phyloP scores from a whole-genome alignment of 257 asterid genomes.

The Nicotiana tomentosiformis region DNA sequence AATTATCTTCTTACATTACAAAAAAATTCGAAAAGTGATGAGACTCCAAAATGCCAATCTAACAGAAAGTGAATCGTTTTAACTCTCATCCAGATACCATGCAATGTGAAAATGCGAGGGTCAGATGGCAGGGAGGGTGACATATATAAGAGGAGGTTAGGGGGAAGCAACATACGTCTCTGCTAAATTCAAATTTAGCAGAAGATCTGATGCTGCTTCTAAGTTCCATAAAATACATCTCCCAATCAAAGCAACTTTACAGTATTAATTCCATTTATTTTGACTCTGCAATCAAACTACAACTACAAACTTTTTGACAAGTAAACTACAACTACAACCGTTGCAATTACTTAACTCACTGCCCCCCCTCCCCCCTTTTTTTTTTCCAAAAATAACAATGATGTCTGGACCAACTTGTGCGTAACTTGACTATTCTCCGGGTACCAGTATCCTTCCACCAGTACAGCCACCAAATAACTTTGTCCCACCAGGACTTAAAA shows the following conservation, averaged over 20 bases:
- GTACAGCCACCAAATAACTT: neutral
- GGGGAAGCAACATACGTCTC: neutral
- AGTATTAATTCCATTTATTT: neutral
- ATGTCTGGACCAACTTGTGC: neutral
- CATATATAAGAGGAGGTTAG: neutral
- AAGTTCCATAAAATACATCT: neutral
- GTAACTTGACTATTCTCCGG: neutral
- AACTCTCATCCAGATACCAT: neutral
- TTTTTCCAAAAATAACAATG: too few species aligned
- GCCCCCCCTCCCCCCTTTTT: neutral
- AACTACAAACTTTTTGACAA: neutral
- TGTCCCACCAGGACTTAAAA: neutral
- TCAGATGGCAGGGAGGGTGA: neutral
- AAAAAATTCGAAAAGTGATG: neutral
- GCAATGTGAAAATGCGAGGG: neutral
- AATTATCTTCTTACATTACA: too few species aligned
- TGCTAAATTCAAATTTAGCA: neutral
- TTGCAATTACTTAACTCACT: neutral
- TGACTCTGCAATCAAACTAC: neutral
- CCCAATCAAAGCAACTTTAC: neutral
- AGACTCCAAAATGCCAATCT: neutral
- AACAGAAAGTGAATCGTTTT: neutral
- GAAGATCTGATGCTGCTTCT: neutral
- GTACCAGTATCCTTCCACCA: neutral
- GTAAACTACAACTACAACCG: neutral